Base-by-base conservation (phyloP, 2,329 filamentous ascomycete genomes). In the Colletotrichum sansevieriae region DNA sequence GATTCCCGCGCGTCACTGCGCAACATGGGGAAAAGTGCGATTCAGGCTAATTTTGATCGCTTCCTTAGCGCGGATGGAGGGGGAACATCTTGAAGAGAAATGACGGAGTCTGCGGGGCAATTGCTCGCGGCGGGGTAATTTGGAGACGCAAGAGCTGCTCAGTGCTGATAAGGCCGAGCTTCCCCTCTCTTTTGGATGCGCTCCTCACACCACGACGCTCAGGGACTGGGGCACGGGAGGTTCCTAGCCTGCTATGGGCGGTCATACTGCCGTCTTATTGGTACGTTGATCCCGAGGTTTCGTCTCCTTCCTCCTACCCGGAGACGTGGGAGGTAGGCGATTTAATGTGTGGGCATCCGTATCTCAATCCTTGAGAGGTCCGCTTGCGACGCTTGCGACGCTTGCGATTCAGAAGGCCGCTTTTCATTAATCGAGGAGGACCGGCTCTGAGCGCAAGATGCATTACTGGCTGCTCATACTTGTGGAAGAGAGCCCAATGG, bases 41-140 rank as follows among this genome's bases (percentile, higher is more conserved):
- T 68, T 65, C 65, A 68, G 65, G 65, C 65, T 68, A 68, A 65
- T 68, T 51, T 65, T 37, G 62, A 41, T 61, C 61, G 61, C 29
- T 29, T 29, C 61, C 51, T 43, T 49, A 12, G 49, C 39, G 46
- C 49, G 63, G 56, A 65, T 63, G 59, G 52, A 57, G 64, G 54
- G 65, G 61, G 43, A 29, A 39, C 37, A 8, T 35, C 35, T 22
- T 60, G 47, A 60, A 60, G 43, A 65, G 54, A 60, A 49, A 66
- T 60, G 55, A 68, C 37, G n/a, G 39, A 29, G 41, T 39, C 52
- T 57, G 65, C 65, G 62, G 62, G 62, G 55, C 54, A 44, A n/a
- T 29, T 22, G 65, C 65, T 46, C 46, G 37, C 55, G 43, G 68
- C 65, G 68, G 68, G 68, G 68, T 70, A 68, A 68, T 65, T 70